Conservation (phyloP, 1,284 basidiomycete species). For the Psilocybe mexicana region DNA sequence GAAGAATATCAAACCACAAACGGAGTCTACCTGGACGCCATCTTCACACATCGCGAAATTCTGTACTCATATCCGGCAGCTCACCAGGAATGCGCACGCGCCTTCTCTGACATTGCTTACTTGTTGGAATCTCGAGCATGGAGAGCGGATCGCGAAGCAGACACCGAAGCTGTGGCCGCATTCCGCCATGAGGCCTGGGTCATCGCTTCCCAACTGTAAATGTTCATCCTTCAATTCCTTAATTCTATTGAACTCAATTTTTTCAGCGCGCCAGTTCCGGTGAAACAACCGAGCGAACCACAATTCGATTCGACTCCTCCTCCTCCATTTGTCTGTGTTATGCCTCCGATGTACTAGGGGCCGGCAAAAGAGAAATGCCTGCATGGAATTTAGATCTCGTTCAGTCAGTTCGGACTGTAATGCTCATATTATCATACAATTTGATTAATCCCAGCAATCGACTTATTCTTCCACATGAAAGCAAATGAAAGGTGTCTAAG, state of each 20-base stretch:
- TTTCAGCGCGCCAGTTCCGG: slow-evolving; percentile 13
- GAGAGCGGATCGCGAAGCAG: slow-evolving; percentile 66
- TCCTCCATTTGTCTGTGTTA: slow-evolving; percentile 11
- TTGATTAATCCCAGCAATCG: too few relatives aligned
- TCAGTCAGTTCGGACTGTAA: too few relatives aligned
- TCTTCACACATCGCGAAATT: slow-evolving; percentile 73
- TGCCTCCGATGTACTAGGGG: slow-evolving; percentile 16
- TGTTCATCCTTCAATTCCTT: background rate
- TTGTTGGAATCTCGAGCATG: slow-evolving; percentile 59
- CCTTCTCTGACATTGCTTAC: slow-evolving; percentile 62
- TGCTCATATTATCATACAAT: too few relatives aligned
- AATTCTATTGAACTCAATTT: background rate
- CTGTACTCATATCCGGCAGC: slow-evolving; percentile 57
- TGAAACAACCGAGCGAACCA: background rate
- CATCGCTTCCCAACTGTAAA: slow-evolving; percentile 44
- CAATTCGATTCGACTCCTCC: background rate
- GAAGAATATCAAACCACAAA: slow-evolving; percentile 56
- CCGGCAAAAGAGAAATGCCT: background rate
- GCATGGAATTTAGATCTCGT: background rate
- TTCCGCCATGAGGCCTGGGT: slow-evolving; percentile 67
- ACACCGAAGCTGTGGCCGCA: slow-evolving; percentile 62
- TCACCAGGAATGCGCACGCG: slow-evolving; percentile 61
- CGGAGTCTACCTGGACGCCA: slow-evolving; percentile 72
- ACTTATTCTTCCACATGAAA: too few relatives aligned
- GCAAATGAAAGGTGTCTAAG: background rate